Conservation (phyloP, 2,329 filamentous ascomycete genomes). For the Colletotrichum tropicale region DNA sequence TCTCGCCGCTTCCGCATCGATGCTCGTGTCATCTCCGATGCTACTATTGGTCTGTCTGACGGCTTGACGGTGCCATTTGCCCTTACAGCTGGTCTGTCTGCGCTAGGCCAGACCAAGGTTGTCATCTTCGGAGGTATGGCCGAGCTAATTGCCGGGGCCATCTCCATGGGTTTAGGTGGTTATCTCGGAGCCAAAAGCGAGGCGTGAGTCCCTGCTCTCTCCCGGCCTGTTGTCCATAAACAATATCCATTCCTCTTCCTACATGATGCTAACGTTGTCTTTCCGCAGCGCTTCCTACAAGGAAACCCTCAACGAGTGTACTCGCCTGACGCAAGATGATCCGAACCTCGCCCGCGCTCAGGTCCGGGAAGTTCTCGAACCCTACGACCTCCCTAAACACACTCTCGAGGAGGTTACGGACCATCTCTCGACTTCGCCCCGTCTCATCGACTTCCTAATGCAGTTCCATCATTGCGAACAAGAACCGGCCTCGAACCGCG, state of each 20-base stretch:
- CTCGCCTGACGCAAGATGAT: slow-evolving; percentile 46
- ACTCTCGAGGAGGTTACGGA: slow-evolving; percentile 19
- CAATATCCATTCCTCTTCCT: neutral
- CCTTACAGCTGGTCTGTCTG: slow-evolving; percentile 74
- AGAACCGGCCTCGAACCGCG: slow-evolving; percentile 44
- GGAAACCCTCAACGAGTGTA: slow-evolving; percentile 39
- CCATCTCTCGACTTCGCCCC: slow-evolving; percentile 32
- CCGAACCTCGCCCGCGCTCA: slow-evolving; percentile 44
- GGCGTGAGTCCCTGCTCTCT: slow-evolving; percentile 15
- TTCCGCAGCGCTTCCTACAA: slow-evolving; percentile 19
- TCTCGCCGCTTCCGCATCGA: slow-evolving; percentile 19
- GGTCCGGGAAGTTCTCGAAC: slow-evolving; percentile 54
- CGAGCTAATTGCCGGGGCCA: slow-evolving; percentile 76
- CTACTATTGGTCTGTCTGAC: slow-evolving; percentile 72
- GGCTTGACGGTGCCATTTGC: slow-evolving; percentile 83
- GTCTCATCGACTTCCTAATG: slow-evolving; percentile 63
- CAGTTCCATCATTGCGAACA: slow-evolving; percentile 59
- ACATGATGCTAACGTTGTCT: neutral
- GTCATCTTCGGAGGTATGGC: slow-evolving; percentile 76
- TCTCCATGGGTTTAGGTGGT: slow-evolving; percentile 79
- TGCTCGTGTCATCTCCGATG: slow-evolving; percentile 25
- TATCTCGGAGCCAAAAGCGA: slow-evolving; percentile 71
- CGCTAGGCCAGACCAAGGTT: slow-evolving; percentile 66
- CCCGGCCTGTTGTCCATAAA: too few species aligned
- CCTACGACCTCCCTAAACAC: slow-evolving; percentile 49